Percentiles rank a stretch among this genome's conserved stretches.
Conservation (phyloP, 441 rosid species). For the Rhodomyrtus psidioides region DNA sequence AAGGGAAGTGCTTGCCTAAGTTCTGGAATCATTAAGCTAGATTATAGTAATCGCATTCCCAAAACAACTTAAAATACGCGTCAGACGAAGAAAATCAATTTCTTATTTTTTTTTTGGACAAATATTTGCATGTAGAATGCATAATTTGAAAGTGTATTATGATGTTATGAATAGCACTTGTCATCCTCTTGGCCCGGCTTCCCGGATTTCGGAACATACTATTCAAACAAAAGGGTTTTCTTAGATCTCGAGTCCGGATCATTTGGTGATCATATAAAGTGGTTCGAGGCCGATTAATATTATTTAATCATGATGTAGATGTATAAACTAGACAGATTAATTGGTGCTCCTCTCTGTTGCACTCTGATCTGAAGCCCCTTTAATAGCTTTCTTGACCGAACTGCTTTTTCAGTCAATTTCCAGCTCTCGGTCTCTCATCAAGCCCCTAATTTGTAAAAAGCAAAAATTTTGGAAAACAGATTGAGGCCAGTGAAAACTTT, state of each 20-base stretch:
- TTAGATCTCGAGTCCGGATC: background rate
- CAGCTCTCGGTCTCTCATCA: background rate
- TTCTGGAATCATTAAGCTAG: background rate
- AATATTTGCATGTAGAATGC: too few species aligned
- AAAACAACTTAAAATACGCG: background rate
- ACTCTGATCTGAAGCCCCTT: background rate
- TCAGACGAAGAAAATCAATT: too few species aligned
- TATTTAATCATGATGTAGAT: background rate
- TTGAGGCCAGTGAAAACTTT: background rate
- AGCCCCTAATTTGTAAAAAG: background rate
- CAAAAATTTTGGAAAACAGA: background rate
- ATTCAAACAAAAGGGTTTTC: background rate
- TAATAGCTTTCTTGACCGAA: background rate
- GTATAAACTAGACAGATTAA: background rate
- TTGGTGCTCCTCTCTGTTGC: background rate
- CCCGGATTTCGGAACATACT: background rate
- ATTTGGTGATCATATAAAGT: background rate
- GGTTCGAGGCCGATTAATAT: background rate
- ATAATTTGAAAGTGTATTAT: background rate
- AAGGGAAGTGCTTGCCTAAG: background rate
- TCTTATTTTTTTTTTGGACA: too few species aligned
- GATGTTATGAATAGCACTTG: background rate
- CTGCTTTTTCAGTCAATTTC: background rate
- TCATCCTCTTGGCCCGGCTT: background rate
- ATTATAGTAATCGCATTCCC: background rate